Evolutionary conservation across 208 protist genomes (phyloP), one percentile per base, ranked within the genome.

Genomic region (Naegleria gruberi): DNA sequence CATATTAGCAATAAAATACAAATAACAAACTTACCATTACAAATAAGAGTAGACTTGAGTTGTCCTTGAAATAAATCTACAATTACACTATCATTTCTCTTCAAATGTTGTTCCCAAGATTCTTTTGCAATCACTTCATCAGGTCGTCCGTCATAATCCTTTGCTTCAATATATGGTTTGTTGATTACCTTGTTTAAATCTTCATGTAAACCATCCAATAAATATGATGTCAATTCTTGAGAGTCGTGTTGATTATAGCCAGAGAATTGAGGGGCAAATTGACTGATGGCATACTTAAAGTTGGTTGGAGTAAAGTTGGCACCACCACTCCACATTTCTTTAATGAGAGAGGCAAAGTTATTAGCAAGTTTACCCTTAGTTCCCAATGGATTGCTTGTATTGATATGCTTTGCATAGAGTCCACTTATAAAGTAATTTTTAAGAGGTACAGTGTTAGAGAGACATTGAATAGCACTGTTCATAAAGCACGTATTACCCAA

Each of bases 131-230:
- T 92, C 23, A 95, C 94, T 19, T 92, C 89, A 92, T 98, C 93
- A 37, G 90, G 94, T 26, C 86, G 92, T 40, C 90, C 92, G 30
- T 82, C 93, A 15, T 94, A 97, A 93, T 97, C 81, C 65, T 88
- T 40, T 19, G 65, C 30, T 81, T 92, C 91, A 74, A 91, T 37
- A 42, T 74, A 77, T 57, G 43, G 90, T 77, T 92, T 91, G 4
- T 82, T 77, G 45, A n/a, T 44, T 0, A 82, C 91, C 41, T 93
- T 82, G 89, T 99, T 99, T 6, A 98, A 85, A 86, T 96, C 95
- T 81, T 96, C 95, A 90, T 99, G 97, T 84, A 99, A 89, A 6
- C 93, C 93, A 91, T 98, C 97, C n/a, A 98, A 91, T 23, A 98
- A 90, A 86, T 96, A 93, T 0, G 95, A 92, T 57, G 98, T 90